Evolutionary conservation across 1,139 yeast species (phyloP), one percentile per base, ranked within the genome.

Genomic region (Yamadazyma spencermartinsiae): DNA sequence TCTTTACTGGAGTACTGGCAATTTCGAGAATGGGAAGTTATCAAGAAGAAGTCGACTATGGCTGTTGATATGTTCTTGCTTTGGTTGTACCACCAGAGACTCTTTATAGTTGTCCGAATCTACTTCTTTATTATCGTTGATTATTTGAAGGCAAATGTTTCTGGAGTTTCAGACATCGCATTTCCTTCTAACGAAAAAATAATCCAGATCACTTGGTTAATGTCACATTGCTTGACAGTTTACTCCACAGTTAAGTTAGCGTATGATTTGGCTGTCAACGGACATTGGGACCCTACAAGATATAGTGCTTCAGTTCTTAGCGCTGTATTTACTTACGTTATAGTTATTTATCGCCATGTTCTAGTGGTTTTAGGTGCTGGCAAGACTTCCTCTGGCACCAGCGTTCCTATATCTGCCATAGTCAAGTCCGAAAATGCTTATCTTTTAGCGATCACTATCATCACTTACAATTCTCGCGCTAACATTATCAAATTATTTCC

Each of bases 381-480:
- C 13, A 35, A 7, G 30, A 28, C 15, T 15, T 36, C 20, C 17
- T 18, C 15, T 12, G n/a, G 7, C 23, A 16, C 18, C 20, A 23
- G 6, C 14, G 16, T 31, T 19, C 41, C 43, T 3, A 11, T 42
- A 6, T 55, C 68, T 1, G 56, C 60, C 12, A 48, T 73, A 4
- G 47, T 74, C 35, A 65, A 61, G 46, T 69, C 79, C 6, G 80
- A 76, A 41, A 74, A 74, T 44, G 63, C 75, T 3, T 74, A 68
- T 35, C 50, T 76, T 18, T 56, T 76, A 31, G 66, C 65, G 0
- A 63, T 60, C 8, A 46, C 58, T 70, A 1, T 46, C 58, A 17
- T 56, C 68, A 62, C 43, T 56, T 38, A 52, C 49, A 26, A 61
- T 62, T 9, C 61, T 58, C 7, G 39, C 40, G 10, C 21, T 15